phyloP scores from a whole-genome alignment of 1,284 basidiomycete species.

The Sporisorium iseilematis-ciliati region DNA sequence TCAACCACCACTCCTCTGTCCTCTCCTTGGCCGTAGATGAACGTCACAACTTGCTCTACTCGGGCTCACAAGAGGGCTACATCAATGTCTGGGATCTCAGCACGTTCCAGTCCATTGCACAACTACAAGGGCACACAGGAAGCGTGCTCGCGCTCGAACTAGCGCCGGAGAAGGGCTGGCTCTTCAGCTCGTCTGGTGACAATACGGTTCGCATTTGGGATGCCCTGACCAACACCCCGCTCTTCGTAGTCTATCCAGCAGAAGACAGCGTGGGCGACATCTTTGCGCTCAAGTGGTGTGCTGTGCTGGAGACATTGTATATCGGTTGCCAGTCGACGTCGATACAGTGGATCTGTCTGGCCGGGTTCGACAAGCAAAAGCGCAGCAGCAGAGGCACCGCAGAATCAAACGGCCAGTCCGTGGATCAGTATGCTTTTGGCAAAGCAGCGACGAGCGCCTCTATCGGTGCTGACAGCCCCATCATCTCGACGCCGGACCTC shows the following conservation, averaged over 20 bases:
- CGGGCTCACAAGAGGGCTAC: slow-evolving; percentile 52
- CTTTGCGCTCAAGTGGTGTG: slow-evolving; percentile 82
- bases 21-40: slow-evolving; percentile 63
- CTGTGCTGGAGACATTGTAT: slow-evolving; percentile 79
- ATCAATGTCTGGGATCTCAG: slow-evolving; percentile 62
- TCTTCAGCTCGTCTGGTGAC: slow-evolving; percentile 63
- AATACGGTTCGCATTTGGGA: slow-evolving; percentile 81
- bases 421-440: neutral
- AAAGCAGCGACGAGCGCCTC: neutral
- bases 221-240: slow-evolving; percentile 77
- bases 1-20: slow-evolving; percentile 54
- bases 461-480: slow-evolving; percentile 36
- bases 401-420: neutral
- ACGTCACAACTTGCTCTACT: slow-evolving; percentile 47
- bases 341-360: slow-evolving; percentile 60
- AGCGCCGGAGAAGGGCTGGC: slow-evolving; percentile 73
- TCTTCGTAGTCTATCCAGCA: slow-evolving; percentile 86
- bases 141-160: slow-evolving; percentile 86
- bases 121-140: slow-evolving; percentile 79
- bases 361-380: slow-evolving; percentile 24
- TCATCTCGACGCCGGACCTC: slow-evolving; percentile 43
- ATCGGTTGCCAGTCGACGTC: slow-evolving; percentile 86
- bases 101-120: slow-evolving; percentile 47
- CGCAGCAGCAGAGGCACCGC: neutral
- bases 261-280: slow-evolving; percentile 90